Conservation (phyloP, 2,329 filamentous ascomycete species). For the Pochonia chlamydosporia region DNA sequence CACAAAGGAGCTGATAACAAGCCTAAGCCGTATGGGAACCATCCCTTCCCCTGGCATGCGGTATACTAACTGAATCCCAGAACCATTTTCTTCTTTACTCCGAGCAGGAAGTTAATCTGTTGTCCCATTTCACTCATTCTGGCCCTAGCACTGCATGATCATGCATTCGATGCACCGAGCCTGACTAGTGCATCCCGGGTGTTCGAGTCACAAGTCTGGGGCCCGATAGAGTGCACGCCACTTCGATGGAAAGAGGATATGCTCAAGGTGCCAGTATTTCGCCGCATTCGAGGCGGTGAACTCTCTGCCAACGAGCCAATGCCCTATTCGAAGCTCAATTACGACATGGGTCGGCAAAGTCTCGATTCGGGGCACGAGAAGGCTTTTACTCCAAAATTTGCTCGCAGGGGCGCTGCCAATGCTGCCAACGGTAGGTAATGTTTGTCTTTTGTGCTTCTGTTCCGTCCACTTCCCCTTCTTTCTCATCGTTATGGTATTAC, state of each 20-base stretch:
- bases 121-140: conserved; percentile 12
- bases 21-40: conserved; percentile 19
- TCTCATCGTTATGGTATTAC: no score
- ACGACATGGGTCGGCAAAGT: conserved; percentile 21
- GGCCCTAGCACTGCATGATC: conserved; percentile 16
- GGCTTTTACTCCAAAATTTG: conserved; percentile 11
- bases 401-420: conserved; percentile 18
- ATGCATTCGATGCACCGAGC: conserved; percentile 17
- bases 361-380: conserved; percentile 15
- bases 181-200: conserved; percentile 14
- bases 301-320: conserved; percentile 15
- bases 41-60: background rate
- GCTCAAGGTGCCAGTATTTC: conserved; percentile 22
- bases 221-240: conserved; percentile 12
- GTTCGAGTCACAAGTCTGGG: conserved; percentile 12
- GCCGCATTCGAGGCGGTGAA: conserved; percentile 5
- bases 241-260: conserved; percentile 20
- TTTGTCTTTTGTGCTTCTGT: background rate
- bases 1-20: conserved; percentile 23
- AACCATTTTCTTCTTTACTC: conserved; percentile 23
- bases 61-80: conserved; percentile 14
- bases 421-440: conserved; percentile 14
- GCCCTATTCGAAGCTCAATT: conserved; percentile 18
- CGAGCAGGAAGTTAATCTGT: conserved; percentile 20
- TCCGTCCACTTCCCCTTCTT: no score